Evolutionary conservation across 1,284 basidiomycete genomes (phyloP).

Genomic region (Leccinum subrobustum): DNA sequence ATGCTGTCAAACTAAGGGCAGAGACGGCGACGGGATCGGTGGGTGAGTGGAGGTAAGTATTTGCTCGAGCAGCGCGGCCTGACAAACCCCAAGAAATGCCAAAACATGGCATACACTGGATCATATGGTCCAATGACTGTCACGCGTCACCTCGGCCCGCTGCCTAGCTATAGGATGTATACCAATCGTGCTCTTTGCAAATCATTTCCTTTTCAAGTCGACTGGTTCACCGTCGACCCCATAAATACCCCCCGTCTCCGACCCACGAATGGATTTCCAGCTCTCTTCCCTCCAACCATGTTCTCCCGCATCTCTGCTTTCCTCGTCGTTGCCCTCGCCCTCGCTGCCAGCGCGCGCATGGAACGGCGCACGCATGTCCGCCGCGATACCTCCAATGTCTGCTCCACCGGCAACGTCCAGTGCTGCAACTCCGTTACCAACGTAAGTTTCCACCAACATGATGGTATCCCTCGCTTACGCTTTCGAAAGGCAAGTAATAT

Average conservation of each 20-base stretch:
- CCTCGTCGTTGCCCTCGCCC: conserved; percentile 15
- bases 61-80: neutral
- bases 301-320: conserved; percentile 18
- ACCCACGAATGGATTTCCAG: neutral
- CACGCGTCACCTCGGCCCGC: conserved; percentile 14
- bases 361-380: conserved; percentile 17
- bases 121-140: neutral
- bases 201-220: conserved; percentile 18
- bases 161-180: neutral
- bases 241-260: conserved; percentile 23
- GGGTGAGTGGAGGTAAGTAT: neutral
- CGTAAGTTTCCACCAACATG: conserved; percentile 13
- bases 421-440: conserved; percentile 22
- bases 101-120: conserved; percentile 8
- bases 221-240: conserved; percentile 4
- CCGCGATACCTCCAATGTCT: conserved; percentile 1
- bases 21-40: neutral
- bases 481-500: conserved; percentile 11
- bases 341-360: conserved; percentile 23
- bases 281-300: conserved; percentile 15
- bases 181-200: neutral
- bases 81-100: conserved; percentile 8
- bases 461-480: neutral
- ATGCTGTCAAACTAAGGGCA: neutral
- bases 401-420: conserved; percentile 17